Percentiles rank a stretch among this genome's conserved stretches.
Conservation (phyloP, 306 rosid species). For the Dalbergia cultrata region DNA sequence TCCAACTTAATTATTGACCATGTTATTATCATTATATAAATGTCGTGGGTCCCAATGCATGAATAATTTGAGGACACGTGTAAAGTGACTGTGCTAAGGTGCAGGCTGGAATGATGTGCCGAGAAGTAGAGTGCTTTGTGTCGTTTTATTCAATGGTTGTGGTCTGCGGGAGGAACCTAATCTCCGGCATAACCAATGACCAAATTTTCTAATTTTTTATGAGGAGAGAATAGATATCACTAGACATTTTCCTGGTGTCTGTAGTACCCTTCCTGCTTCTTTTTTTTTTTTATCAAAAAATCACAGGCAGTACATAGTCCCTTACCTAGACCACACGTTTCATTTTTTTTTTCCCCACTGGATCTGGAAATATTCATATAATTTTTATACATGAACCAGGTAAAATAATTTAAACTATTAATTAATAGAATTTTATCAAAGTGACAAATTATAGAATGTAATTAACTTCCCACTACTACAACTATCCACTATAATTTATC, state of each 20-base stretch:
- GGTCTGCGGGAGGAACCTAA: constrained; percentile 20
- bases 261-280: neutral
- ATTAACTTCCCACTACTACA: too few relatives aligned
- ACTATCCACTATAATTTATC: too few relatives aligned
- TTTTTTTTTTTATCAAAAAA: neutral
- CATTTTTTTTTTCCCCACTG: neutral
- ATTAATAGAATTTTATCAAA: too few relatives aligned
- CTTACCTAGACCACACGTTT: constrained; percentile 36
- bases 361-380: neutral
- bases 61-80: constrained; percentile 36
- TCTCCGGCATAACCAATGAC: constrained; percentile 40
- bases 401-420: too few relatives aligned
- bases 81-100: constrained; percentile 13
- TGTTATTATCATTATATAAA: neutral
- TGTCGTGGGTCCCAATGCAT: neutral
- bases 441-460: too few relatives aligned
- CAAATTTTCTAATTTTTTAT: neutral
- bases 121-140: constrained; percentile 30
- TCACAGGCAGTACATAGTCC: neutral
- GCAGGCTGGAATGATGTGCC: constrained; percentile 41
- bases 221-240: constrained; percentile 11
- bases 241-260: constrained; percentile 7
- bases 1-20: neutral
- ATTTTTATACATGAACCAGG: too few relatives aligned
- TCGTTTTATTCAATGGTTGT: constrained; percentile 25